Evolutionary conservation across 1,284 basidiomycete genomes (phyloP).

Genomic region (Boletus subluridellus): DNA sequence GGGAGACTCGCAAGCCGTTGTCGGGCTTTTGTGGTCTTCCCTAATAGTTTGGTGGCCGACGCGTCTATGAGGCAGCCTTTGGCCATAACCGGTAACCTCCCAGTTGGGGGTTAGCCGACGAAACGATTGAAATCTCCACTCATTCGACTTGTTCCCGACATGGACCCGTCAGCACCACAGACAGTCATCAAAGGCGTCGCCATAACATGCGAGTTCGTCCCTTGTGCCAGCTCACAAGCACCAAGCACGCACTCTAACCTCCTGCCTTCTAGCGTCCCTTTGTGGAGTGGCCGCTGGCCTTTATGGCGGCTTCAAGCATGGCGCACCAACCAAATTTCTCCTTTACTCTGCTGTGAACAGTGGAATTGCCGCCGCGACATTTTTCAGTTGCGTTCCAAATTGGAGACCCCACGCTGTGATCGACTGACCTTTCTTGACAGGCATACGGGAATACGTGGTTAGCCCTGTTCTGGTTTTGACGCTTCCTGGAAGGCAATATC

Average conservation of each 20-base stretch:
- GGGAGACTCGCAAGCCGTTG: neutral
- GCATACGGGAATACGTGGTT: conserved; percentile 62
- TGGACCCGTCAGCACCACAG: conserved; percentile 41
- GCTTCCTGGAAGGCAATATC: conserved; percentile 30
- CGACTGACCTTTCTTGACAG: conserved; percentile 36
- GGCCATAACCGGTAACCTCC: neutral
- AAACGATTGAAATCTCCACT: neutral
- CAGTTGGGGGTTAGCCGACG: conserved; percentile 5
- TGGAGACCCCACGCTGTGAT: neutral
- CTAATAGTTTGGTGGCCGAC: no score
- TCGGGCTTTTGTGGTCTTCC: neutral
- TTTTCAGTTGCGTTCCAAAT: conserved; percentile 56
- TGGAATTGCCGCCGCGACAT: conserved; percentile 60
- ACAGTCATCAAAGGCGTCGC: conserved; percentile 54
- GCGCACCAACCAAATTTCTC: conserved; percentile 37
- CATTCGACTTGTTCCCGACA: neutral
- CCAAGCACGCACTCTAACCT: conserved; percentile 13
- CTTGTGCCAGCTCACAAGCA: conserved; percentile 16
- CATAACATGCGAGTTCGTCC: conserved; percentile 74
- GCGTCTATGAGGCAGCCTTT: no score
- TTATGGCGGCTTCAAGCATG: conserved; percentile 48
- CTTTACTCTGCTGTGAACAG: conserved; percentile 57
- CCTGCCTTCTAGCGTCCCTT: conserved; percentile 38
- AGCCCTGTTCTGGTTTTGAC: conserved; percentile 48
- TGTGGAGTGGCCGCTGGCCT: conserved; percentile 53